These are phyloP conservation scores for Boletus rufocinnamomeus DNA, from an alignment of 768 basidiomycete genomes.

Conservation along the genomic window DNA sequence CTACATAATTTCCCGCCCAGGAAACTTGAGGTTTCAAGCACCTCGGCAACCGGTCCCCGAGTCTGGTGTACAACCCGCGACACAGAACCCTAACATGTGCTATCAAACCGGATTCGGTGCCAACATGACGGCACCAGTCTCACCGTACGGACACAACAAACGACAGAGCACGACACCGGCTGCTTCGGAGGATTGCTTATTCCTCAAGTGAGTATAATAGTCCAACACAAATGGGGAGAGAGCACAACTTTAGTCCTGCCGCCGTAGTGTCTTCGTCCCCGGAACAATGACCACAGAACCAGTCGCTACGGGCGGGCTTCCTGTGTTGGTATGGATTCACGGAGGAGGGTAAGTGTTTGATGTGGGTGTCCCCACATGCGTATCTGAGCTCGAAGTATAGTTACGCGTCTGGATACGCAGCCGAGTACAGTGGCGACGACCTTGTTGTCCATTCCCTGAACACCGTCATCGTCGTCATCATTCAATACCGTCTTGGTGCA, in stretches of 20 bases:
- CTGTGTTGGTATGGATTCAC: constrained; percentile 40
- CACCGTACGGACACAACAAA: constrained; percentile 2
- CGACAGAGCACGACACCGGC: constrained; percentile 6
- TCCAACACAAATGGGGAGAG: too few relatives aligned
- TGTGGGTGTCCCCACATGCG: background rate
- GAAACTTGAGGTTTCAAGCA: constrained; percentile 30
- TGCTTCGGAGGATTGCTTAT: constrained; percentile 37
- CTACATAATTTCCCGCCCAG: constrained; percentile 1
- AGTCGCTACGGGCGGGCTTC: constrained; percentile 15
- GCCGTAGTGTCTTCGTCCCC: constrained; percentile 15
- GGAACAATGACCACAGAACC: constrained; percentile 8
- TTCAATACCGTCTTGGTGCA: constrained; percentile 40
- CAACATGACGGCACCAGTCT: constrained; percentile 10
- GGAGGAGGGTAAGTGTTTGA: constrained; percentile 34
- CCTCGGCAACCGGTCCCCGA: constrained; percentile 26
- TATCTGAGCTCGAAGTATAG: constrained; percentile 12
- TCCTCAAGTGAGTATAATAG: constrained; percentile 19
- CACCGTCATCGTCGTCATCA: constrained; percentile 28
- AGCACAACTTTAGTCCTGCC: background rate
- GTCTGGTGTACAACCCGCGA: constrained; percentile 30
- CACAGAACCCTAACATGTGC: constrained; percentile 28
- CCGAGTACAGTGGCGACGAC: constrained; percentile 21
- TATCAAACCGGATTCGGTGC: constrained; percentile 17
- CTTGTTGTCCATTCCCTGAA: constrained; percentile 28
- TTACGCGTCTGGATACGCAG: constrained; percentile 26